Conservation (phyloP, 2,329 filamentous ascomycete genomes). For the Fusarium cyanostomum region DNA sequence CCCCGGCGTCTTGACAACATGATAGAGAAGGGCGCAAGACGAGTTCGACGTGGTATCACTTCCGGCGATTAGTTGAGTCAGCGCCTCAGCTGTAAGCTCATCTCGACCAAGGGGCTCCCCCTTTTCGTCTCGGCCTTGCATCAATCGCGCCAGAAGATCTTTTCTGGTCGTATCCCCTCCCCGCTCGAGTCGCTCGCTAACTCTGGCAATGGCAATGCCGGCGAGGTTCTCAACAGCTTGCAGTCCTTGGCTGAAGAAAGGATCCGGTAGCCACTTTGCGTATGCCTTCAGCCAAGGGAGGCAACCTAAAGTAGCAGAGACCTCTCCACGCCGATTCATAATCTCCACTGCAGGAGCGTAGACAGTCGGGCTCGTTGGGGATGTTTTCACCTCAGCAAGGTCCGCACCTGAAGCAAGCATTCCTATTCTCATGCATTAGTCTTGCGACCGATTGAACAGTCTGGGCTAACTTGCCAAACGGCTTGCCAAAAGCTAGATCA, state of each 20-base stretch:
- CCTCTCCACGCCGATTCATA: constrained; percentile 86
- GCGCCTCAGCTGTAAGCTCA: constrained; percentile 86
- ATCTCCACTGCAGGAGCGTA: constrained; percentile 89
- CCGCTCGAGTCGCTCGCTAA: constrained; percentile 76
- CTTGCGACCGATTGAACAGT: rapidly evolving
- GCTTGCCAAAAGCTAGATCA: constrained; percentile 61
- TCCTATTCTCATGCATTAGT: background rate
- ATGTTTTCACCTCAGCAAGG: constrained; percentile 75
- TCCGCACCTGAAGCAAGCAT: constrained; percentile 83
- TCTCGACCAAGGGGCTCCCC: constrained; percentile 79
- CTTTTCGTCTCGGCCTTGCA: constrained; percentile 85
- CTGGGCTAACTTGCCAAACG: constrained; percentile 47
- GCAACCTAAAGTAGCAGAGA: constrained; percentile 81
- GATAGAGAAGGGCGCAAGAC: constrained; percentile 83
- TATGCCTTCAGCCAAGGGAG: constrained; percentile 80
- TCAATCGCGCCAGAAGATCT: constrained; percentile 83
- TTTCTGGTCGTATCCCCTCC: constrained; percentile 71
- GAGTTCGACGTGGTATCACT: constrained; percentile 83
- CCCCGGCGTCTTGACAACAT: constrained; percentile 74
- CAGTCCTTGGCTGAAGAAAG: constrained; percentile 81
- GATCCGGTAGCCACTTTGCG: constrained; percentile 81
- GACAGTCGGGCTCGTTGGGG: constrained; percentile 67
- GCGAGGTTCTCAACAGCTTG: constrained; percentile 81
- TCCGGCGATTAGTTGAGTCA: constrained; percentile 87
- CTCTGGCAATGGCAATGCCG: constrained; percentile 86